Evolutionary conservation across 2,329 filamentous ascomycete genomes (phyloP), one percentile per base, ranked within the genome.

Genomic region (Cladophialophora immunda): DNA sequence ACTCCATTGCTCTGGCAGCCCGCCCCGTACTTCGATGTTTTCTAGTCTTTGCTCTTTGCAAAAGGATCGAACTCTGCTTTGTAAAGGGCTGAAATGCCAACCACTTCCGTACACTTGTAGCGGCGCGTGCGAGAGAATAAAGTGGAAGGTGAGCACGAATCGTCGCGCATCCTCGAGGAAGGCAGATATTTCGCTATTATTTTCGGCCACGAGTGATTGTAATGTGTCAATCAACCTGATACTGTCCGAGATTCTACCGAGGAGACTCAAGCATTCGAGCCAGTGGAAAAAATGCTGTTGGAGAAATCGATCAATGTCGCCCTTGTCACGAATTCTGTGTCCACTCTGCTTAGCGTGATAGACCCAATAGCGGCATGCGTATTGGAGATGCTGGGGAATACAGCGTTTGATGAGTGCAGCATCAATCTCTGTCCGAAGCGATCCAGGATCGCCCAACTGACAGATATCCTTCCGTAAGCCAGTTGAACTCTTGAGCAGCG

Each of bases 21-120:
- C 25, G n/a, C 30, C 30, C 38, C 38, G 8, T 32, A 32, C 41
- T 11, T 34, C 17, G 9, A 58, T 32, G 8, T 30, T 73, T 34
- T 47, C 27, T 7, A 72, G 67, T 8, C 74, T 41, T 70, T 34
- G 29, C 55, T 27, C 30, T 9, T 32, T 4, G 62, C 8, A 68
- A 76, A 78, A 4, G 32, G 68, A 68, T 58, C 73, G 67, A 27
- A 79, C 67, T 15, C 74, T 64, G 57, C 73, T 75, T 15, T 25
- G 59, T 63, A 45, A 55, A 22, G 77, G 78, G 25, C 70, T 66
- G 64, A 79, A 80, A 15, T 76, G 52, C 0, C 80, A 64, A 3
- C 75, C 78, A 8, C 74, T 75, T 29, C 17, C 72, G 65, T 80
- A 80, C 17, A 77, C 52, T 67, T 80, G 77, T 27, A 81, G 76